Conservation (phyloP, 192 early-diverging fungal species). For the Gigaspora rosea region DNA sequence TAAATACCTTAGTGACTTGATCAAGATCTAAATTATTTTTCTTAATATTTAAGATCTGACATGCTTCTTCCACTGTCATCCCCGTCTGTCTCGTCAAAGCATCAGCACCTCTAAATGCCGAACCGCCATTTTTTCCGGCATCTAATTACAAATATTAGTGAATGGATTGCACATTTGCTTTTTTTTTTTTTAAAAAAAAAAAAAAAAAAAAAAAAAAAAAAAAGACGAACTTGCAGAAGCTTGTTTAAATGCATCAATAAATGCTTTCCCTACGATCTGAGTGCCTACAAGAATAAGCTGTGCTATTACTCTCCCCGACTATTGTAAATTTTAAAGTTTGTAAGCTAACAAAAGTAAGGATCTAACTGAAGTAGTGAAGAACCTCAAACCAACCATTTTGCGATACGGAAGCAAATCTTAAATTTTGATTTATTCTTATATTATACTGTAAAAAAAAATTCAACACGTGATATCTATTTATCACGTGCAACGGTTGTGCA, state of each 20-base stretch:
- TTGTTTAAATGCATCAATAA: slow-evolving; percentile 91
- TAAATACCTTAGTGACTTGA: slow-evolving; percentile 49
- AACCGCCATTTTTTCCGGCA: slow-evolving; percentile 39
- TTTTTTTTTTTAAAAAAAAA: neutral
- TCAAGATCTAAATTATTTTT: slow-evolving; percentile 58
- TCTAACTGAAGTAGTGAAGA: too few species aligned
- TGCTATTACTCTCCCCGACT: slow-evolving; percentile 70
- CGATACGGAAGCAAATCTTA: too few species aligned
- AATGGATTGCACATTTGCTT: slow-evolving; percentile 50
- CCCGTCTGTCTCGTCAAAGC: slow-evolving; percentile 74
- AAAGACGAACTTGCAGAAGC: slow-evolving; percentile 75
- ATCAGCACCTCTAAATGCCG: slow-evolving; percentile 54
- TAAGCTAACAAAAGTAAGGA: too few species aligned
- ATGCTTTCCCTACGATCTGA: slow-evolving; percentile 86
- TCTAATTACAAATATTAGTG: slow-evolving; percentile 39
- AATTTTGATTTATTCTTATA: too few species aligned
- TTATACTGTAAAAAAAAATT: too few species aligned
- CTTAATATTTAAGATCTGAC: slow-evolving; percentile 84
- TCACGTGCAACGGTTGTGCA: too few species aligned
- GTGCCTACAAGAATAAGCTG: slow-evolving; percentile 78
- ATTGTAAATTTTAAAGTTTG: slow-evolving; percentile 34
- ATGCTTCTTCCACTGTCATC: slow-evolving; percentile 88
- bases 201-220: slow-evolving; percentile 2
- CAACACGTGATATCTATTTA: too few species aligned
- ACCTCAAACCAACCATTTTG: too few species aligned